These are phyloP conservation scores for Epichloe coenophiala DNA, from an alignment of 2,329 filamentous ascomycete genomes.

Conservation along the genomic window DNA sequence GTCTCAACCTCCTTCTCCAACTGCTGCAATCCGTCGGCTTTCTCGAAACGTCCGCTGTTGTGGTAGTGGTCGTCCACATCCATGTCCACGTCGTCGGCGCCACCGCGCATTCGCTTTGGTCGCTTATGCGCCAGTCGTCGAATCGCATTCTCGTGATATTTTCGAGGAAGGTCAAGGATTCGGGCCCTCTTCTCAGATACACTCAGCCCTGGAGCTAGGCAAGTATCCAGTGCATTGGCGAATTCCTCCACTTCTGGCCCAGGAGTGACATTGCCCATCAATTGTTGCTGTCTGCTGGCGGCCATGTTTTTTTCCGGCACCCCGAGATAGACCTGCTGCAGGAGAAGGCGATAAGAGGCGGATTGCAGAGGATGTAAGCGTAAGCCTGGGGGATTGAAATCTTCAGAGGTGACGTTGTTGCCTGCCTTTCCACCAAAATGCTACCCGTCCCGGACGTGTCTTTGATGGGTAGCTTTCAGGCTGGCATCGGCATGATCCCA, in stretches of 20 bases:
- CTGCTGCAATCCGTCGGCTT: constrained; percentile 22
- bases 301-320: constrained; percentile 1
- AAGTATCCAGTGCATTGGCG: constrained; percentile 68
- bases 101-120: constrained; percentile 15
- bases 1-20: constrained; percentile 79
- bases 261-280: constrained; percentile 36
- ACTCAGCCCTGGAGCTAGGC: constrained; percentile 38
- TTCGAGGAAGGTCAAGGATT: constrained; percentile 46
- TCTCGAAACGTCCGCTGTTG: not conserved
- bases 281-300: constrained; percentile 1
- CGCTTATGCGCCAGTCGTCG: constrained; percentile 18
- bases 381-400: not conserved
- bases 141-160: constrained; percentile 44
- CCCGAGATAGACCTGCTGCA: not conserved
- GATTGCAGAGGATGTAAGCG: not conserved
- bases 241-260: constrained; percentile 79
- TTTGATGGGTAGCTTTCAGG: constrained; percentile 3
- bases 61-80: constrained; percentile 34
- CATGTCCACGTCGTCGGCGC: constrained; percentile 38
- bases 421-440: not conserved
- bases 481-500: constrained; percentile 4
- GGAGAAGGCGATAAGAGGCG: not conserved
- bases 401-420: not conserved
- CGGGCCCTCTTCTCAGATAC: constrained; percentile 45
- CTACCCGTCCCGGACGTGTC: not conserved